Evolutionary conservation across 768 basidiomycete species (phyloP), one percentile per base, ranked within the genome.

Genomic region (Pisolithus microcarpus): DNA sequence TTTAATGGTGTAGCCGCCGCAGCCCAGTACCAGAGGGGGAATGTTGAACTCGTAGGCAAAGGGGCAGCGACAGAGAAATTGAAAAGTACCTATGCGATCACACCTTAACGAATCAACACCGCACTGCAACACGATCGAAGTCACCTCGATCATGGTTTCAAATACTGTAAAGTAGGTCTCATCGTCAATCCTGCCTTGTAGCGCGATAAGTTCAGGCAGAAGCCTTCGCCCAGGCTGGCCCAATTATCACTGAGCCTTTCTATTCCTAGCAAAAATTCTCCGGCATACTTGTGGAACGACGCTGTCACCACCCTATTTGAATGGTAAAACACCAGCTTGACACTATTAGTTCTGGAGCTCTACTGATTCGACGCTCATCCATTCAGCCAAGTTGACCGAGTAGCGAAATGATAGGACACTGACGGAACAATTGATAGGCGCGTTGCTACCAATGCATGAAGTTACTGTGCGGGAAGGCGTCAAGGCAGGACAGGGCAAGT

Each of bases 1-100:
- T 92, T 89, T 66, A 97, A 88, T 4, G 26, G 92, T 93, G 69
- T 98, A 98, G 0, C 96, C 96, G 4, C 95, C 96, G 2, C 96
- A 95, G 38, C 95, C 95, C 6, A 98, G 66, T 30, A 98, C 87
- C n/a, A 99, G 75, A 13, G 98, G 72, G 1, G 95, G 96, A 3
- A 98, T 80, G 60, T 85, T 83, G 71, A 88, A 98, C 56, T 85
- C 85, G 55, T 93, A 84, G 47, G 98, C 92, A 65, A 94, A 98
- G 63, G 30, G 30, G 7, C 30, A 10, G 91, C 90, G 56, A 98
- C 98, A 11, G 90, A 93, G 6, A 26, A 76, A 63, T 99, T 98
- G 21, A 80, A 98, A 99, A 1, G 93, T 92, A n/a, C 95, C 96
- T 2, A 99, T 75, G 34, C 95, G 30, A 31, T 31, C 8, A 8